Base-by-base conservation (phyloP, 2,329 filamentous ascomycete genomes). In the Botrytis deweyae region DNA sequence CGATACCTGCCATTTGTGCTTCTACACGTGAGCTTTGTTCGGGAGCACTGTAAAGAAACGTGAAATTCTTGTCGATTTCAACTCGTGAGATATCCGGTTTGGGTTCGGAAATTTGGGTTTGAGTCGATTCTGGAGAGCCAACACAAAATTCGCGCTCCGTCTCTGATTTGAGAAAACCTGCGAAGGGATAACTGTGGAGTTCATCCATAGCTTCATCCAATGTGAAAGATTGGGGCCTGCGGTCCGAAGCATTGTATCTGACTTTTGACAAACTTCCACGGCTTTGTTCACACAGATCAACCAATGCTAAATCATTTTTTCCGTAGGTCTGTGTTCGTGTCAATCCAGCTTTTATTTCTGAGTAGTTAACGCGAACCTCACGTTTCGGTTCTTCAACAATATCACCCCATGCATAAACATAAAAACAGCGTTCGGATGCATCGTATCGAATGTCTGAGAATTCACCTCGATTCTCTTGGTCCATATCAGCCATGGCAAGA, bases 261-360 rank as follows among this genome's bases (percentile, higher is more conserved):
- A 58, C 61, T 25, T 67, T 38, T 29, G 68, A 55, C 42, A 70
- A 42, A 8, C 42, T 46, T 52, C 36, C 29, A 63, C 52, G 52
- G 22, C 38, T 55, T 49, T 68, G 55, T 33, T 64, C 33, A 69
- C 40, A 64, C 10, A 69, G 38, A 44, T 64, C 65, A 22, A 25
- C 40, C 16, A 73, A 22, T 61, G 52, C 64, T 22, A 61, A 55
- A 22, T 59, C 33, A n/a, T 49, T 62, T 6, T 68, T 59, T 16
- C 25, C 25, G 18, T 49, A 73, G 2, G 59, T 38, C 40, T 73
- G 38, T 61, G 52, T 59, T 75, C 74, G 3, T 71, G 62, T 58
- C 73, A 65, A 67, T 63, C 68, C 36, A 52, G n/a, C 38, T 65
- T 74, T 63, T 73, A 59, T 29, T 73, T 75, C 36, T 55, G 64